phyloP scores from a whole-genome alignment of 2,329 filamentous ascomycete species.

The Colletotrichum lentis region DNA sequence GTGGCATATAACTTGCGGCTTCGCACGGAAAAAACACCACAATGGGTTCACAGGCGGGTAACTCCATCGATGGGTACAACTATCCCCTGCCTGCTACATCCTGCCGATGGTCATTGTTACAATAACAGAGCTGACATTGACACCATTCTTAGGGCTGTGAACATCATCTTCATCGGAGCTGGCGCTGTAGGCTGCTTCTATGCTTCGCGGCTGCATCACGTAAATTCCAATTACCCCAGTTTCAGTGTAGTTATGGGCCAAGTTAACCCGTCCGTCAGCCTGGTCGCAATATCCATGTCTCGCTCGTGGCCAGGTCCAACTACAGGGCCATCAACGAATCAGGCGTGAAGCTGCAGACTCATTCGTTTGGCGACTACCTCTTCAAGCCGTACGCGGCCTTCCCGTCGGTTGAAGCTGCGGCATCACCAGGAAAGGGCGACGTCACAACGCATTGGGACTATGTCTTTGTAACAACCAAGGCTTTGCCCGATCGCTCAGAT shows the following conservation, averaged over 20 bases:
- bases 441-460: constrained; percentile 58
- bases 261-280: constrained; percentile 50
- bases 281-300: constrained; percentile 64
- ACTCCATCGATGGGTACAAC: constrained; percentile 18
- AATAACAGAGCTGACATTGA: neutral
- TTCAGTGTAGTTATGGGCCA: constrained; percentile 1
- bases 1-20: no score
- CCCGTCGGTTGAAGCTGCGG: constrained; percentile 66
- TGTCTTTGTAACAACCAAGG: constrained; percentile 75
- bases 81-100: neutral
- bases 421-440: constrained; percentile 34
- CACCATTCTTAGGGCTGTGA: constrained; percentile 51
- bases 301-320: constrained; percentile 78
- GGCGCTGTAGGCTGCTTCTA: constrained; percentile 79
- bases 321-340: constrained; percentile 67
- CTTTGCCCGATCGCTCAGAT: constrained; percentile 69
- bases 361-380: constrained; percentile 71
- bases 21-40: neutral
- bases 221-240: constrained; percentile 43
- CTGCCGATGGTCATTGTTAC: neutral
- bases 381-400: constrained; percentile 71
- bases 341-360: constrained; percentile 72
- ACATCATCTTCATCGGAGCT: constrained; percentile 73
- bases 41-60: constrained; percentile 7
- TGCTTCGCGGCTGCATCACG: constrained; percentile 71